Evolutionary conservation across 306 rosid genomes (phyloP), one percentile per base, ranked within the genome.

Genomic region (Vigna hirtella): DNA sequence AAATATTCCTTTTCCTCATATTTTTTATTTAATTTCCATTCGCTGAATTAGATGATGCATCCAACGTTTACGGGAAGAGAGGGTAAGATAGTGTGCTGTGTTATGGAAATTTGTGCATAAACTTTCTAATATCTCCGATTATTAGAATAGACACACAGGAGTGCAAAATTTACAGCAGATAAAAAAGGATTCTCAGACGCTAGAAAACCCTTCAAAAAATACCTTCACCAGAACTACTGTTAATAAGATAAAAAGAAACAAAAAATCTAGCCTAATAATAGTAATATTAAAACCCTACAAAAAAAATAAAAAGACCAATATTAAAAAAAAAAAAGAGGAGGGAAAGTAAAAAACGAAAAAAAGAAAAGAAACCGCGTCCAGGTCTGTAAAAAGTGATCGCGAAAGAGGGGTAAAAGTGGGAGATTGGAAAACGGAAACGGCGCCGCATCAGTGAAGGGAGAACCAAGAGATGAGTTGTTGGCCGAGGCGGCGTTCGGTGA

Each of bases 391-490:
- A 59, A 70, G 69, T 32, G 11, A n/a, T 22, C 81, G 48, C 69
- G 36, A 38, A 56, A 66, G 58, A 42, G 70, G 66, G 78, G 78
- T 58, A 22, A 83, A 81, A 42, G 49, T 77, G 82, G 77, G 47
- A 57, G 48, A 52, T 73, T 34, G 45, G 43, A 52, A 2, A 63
- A 52, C 51, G 57, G 76, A 6, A 63, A 61, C 70, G 79, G 28
- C 80, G 77, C 4, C 53, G 61, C 42, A 78, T 85, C 90, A 85
- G 62, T 80, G 87, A 24, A 70, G 7, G 16, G 94, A 88, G 76
- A 94, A 89, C 96, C 94, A 90, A 0, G 88, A 74, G 52, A 81
- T 50, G 40, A 91, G 82, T 65, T 90, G 89, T 2, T 72, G 50
- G 3, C 91, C 89, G 20, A 90, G 86, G 45, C 88, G 90, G 65